Base-by-base conservation (phyloP, 176 grass and related monocot genomes). In the Phyllostachys edulis region DNA sequence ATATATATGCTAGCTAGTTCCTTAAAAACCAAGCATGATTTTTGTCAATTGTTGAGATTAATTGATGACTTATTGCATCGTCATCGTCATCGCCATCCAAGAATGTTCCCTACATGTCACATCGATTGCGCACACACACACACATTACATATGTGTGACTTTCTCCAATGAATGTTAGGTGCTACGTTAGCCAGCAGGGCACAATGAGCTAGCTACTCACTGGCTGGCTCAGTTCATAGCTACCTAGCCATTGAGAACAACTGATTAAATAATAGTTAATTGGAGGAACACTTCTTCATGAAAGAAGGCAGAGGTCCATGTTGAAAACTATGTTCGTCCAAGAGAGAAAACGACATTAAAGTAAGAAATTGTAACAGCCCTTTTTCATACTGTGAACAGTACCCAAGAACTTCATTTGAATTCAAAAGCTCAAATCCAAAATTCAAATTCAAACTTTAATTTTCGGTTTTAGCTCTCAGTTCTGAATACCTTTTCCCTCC, bases 21-120 rank as follows among this genome's bases (percentile, higher is more conserved):
- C 69, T 89, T 84, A 75, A 42, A 85, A 75, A 9, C 41, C 76
- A 89, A 89, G 87, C 81, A 89, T 89, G 69, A 45, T 38, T 67
- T 66, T 29, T 42, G 29, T 75, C 82, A 71, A 82, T 77, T 5
- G 20, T 65, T 54, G 44, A 39, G 64, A 89, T 49, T 75, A 64
- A 71, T 60, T 81, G 78, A 63, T 57, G 77, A 54, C 87, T 76
- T 81, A 82, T 81, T 85, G 70, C 75, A 81, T 83, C 81, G 32
- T 77, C 75, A 81, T 83, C 81, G 32, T 77, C 83, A 63, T 64
- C n/a, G 47, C 83, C 83, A 89, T 80, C 82, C 78, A 81, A 85
- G 83, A 89, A 89, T 89, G 78, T 89, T 82, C 55, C 82, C 71
- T 71, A 13, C 50, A 57, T 41, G 55, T 77, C 83, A 71, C 71